These are phyloP conservation scores for Wallacemonas sp. DNA, from an alignment of 208 protist species.

Conservation along the genomic window DNA sequence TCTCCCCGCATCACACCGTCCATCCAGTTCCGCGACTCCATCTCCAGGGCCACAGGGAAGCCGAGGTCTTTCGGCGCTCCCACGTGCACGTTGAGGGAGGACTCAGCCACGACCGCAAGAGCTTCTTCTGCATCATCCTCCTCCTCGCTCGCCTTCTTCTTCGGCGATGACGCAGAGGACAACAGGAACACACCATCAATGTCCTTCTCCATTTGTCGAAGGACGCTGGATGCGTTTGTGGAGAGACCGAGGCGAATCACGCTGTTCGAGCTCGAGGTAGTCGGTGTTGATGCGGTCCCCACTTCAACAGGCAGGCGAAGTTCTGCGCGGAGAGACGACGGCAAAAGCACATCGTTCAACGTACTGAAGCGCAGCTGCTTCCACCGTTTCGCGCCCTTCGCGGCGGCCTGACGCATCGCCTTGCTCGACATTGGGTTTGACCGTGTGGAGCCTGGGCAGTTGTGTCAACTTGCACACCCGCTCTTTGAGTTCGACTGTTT, in stretches of 20 bases:
- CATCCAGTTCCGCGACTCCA: slow-evolving; percentile 49
- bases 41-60: slow-evolving; percentile 43
- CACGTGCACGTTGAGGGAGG: slow-evolving; percentile 37
- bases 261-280: not conserved
- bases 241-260: slow-evolving; percentile 24
- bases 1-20: slow-evolving; percentile 51
- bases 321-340: slow-evolving; percentile 15
- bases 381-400: slow-evolving; percentile 33
- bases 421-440: slow-evolving; percentile 4
- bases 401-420: slow-evolving; percentile 18
- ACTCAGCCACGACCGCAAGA: not conserved
- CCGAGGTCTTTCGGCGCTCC: slow-evolving; percentile 53
- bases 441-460: too few relatives aligned
- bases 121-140: not conserved
- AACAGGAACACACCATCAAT: not conserved
- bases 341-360: slow-evolving; percentile 23
- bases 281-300: not conserved
- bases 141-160: not conserved
- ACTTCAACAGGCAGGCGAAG: slow-evolving; percentile 20
- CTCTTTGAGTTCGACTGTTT: too few relatives aligned
- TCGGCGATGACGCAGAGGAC: not conserved
- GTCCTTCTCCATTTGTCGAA: slow-evolving; percentile 19
- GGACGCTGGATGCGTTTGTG: slow-evolving; percentile 26
- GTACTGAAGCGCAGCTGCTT: slow-evolving; percentile 30
- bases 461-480: too few relatives aligned